A percentile compares a stretch with the other conserved stretches of the same genome.
Evolutionary conservation across 768 basidiomycete genomes (phyloP).

Genomic region (Termitomyces sp.): DNA sequence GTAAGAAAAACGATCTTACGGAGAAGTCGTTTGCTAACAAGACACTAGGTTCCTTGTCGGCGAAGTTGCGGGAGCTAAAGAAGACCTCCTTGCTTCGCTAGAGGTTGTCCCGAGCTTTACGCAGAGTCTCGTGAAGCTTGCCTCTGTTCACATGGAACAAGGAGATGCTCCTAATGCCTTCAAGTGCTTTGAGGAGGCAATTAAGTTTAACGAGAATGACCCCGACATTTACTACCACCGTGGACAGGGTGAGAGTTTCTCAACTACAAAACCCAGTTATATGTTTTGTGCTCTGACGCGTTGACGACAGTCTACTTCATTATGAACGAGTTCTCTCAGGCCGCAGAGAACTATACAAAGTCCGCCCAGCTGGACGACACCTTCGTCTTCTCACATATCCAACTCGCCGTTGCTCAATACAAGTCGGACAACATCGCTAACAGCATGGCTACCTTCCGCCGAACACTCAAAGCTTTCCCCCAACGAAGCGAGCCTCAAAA

Average conservation of each 20-base stretch:
- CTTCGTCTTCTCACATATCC: slow-evolving; percentile 97
- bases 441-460: slow-evolving; percentile 88
- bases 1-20: slow-evolving; percentile 37
- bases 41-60: slow-evolving; percentile 76
- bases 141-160: slow-evolving; percentile 96
- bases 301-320: slow-evolving; percentile 80
- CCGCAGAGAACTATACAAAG: slow-evolving; percentile 87
- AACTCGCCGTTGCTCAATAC: slow-evolving; percentile 96
- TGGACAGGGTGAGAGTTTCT: slow-evolving; percentile 70
- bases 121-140: slow-evolving; percentile 94
- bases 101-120: slow-evolving; percentile 65
- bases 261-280: not conserved
- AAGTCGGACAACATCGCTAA: slow-evolving; percentile 75
- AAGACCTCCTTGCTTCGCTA: slow-evolving; percentile 77
- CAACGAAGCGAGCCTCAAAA: slow-evolving; percentile 86
- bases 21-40: not conserved
- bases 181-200: slow-evolving; percentile 88
- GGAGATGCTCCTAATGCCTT: slow-evolving; percentile 79
- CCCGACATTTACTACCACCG: slow-evolving; percentile 99
- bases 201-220: slow-evolving; percentile 76
- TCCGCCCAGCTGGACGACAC: slow-evolving; percentile 81
- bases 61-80: slow-evolving; percentile 78
- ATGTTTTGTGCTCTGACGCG: not conserved
- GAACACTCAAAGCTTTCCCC: slow-evolving; percentile 83
- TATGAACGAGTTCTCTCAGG: slow-evolving; percentile 82